Evolutionary conservation across 2,329 filamentous ascomycete genomes (phyloP).

Genomic region (Penicillium sp.): DNA sequence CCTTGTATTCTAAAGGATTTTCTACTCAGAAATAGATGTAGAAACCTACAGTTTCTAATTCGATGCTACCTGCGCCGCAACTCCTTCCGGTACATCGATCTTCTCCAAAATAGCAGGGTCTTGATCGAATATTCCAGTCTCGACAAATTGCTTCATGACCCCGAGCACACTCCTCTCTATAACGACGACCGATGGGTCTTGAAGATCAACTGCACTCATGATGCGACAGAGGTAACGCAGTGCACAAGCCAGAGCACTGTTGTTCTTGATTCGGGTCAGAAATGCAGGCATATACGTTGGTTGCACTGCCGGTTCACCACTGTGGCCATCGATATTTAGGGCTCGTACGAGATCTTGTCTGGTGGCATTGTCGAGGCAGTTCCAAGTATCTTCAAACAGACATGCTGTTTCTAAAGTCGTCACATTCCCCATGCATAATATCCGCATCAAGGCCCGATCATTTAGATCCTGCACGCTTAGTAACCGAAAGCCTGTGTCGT

Average conservation of each 20-base stretch:
- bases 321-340: slow-evolving; percentile 18
- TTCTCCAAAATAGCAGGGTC: slow-evolving; percentile 16
- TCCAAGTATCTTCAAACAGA: slow-evolving; percentile 14
- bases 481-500: slow-evolving; percentile 4
- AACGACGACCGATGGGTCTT: slow-evolving; percentile 13
- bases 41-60: neutral
- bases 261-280: slow-evolving; percentile 6
- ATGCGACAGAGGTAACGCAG: slow-evolving; percentile 15
- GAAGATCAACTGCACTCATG: slow-evolving; percentile 5
- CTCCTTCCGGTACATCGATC: slow-evolving; percentile 15
- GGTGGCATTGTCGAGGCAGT: slow-evolving; percentile 4
- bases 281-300: slow-evolving; percentile 22
- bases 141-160: slow-evolving; percentile 14
- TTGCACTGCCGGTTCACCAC: slow-evolving; percentile 16
- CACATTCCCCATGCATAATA: slow-evolving; percentile 22
- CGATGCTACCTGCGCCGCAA: slow-evolving; percentile 1
- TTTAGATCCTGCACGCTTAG: neutral
- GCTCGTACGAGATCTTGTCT: slow-evolving; percentile 3
- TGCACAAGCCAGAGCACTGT: slow-evolving; percentile 1
- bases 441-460: slow-evolving; percentile 14
- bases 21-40: neutral
- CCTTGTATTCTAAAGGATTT: no score
- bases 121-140: slow-evolving; percentile 12
- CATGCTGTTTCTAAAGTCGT: slow-evolving; percentile 10
- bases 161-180: slow-evolving; percentile 19